Base-by-base conservation (phyloP, 371 early-diverging fungal species). In the Mortierella sp. region DNA sequence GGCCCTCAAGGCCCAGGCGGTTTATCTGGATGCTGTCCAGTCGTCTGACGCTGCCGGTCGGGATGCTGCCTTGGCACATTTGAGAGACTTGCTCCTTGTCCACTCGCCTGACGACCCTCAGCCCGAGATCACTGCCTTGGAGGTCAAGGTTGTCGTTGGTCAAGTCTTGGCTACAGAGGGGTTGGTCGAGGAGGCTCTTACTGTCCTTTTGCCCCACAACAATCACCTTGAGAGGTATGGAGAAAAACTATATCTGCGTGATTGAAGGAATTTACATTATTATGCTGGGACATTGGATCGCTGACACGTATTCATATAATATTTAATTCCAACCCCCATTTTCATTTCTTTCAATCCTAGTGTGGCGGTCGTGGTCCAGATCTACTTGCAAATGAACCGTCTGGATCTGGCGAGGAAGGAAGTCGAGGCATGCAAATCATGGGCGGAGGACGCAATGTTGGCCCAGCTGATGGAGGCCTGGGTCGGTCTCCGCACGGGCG, bases 381-480 rank as follows among this genome's bases (percentile, higher is more conserved):
- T 94, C 27, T 96, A 96, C 75, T 86, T 98, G 55, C 91, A 91
- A 74, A 91, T 98, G 84, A 92, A 97, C 88, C 93, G 98, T 51
- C 76, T 93, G 38, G 98, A 98, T 87, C 86, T 98, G 81, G 99
- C 99, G 35, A 93, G 93, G 81, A 94, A 95, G 88, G 95, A 96
- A 76, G 89, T 97, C 21, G 90, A 90, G 14, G 88, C 90, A 21
- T 87, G 94, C 71, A 97, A 96, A 79, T 71, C 91, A 16, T 97
- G 97, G 97, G 94, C 97, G 1, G 98, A 98, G 83, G 97, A 97
- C 87, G 97, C 98, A 0, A 92, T 96, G 35, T 87, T 97, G 51
- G 95, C 97, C n/a, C 98, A 98, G 88, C 88, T 98, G 80, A 93
- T 96, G 79, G 99, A 99, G 84, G 97, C 97, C 16, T 98, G 98